Percentiles rank a stretch among this genome's conserved stretches.
Conservation (phyloP, 176 grass and related monocot species). For the Guadua angustifolia region DNA sequence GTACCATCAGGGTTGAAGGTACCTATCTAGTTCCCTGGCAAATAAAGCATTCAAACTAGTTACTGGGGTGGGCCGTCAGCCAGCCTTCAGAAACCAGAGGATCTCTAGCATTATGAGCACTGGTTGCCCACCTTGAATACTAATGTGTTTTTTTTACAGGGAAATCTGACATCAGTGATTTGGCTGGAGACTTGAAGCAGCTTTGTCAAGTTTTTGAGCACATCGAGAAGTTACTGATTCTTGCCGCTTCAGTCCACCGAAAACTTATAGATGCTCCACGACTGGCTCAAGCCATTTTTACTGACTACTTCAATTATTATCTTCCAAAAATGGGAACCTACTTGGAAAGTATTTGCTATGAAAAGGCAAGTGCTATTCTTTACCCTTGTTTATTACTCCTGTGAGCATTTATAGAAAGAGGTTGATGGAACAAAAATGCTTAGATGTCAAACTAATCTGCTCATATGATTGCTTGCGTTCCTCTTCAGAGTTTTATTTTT, state of each 20-base stretch:
- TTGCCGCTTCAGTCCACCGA: constrained; percentile 77
- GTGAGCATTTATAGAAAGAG: constrained; percentile 9
- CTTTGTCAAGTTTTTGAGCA: constrained; percentile 88
- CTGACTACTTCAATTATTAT: constrained; percentile 85
- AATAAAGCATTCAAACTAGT: constrained; percentile 30
- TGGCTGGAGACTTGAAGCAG: constrained; percentile 76
- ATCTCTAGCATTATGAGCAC: not conserved
- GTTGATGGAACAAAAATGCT: constrained; percentile 2
- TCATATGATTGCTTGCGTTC: constrained; percentile 1
- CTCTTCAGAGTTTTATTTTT: not conserved
- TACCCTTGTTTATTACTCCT: constrained; percentile 12
- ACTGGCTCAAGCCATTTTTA: constrained; percentile 76
- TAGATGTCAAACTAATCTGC: not conserved
- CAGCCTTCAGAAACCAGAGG: not conserved
- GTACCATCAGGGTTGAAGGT: not conserved
- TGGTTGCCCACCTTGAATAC: constrained; percentile 14
- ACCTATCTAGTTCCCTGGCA: not conserved
- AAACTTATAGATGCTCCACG: constrained; percentile 73
- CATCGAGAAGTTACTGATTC: constrained; percentile 89
- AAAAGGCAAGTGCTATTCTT: constrained; percentile 66
- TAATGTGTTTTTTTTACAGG: constrained; percentile 56
- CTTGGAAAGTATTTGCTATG: constrained; percentile 80
- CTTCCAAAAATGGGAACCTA: constrained; percentile 87
- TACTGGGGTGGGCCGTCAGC: constrained; percentile 31
- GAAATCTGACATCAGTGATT: constrained; percentile 67